Conservation (phyloP, 352 stramenopile species). For the Globisporangium spiculum region DNA sequence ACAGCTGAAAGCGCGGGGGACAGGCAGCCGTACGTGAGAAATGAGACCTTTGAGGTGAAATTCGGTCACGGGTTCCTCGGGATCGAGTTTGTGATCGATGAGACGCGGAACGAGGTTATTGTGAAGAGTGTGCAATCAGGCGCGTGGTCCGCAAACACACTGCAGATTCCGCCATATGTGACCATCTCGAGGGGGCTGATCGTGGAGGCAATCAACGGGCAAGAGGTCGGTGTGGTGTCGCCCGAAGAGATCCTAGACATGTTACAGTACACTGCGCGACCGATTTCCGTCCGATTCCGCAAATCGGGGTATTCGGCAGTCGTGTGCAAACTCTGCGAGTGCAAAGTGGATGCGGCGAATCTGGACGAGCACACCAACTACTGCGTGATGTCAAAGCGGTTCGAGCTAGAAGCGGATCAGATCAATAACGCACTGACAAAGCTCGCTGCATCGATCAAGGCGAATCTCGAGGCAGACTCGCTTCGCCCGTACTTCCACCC, state of each 20-base stretch:
- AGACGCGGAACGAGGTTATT: conserved; percentile 46
- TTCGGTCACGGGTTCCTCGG: conserved; percentile 74
- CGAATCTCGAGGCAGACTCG: conserved; percentile 40
- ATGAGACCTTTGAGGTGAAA: conserved; percentile 65
- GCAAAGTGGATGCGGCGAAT: conserved; percentile 54
- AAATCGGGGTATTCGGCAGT: conserved; percentile 38
- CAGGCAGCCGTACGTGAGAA: conserved; percentile 1
- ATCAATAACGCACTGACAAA: conserved; percentile 68
- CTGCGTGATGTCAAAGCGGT: conserved; percentile 72
- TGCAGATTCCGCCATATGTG: conserved; percentile 40
- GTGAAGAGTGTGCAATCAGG: conserved; percentile 55
- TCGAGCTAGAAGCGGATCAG: conserved; percentile 74
- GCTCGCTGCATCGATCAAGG: conserved; percentile 53
- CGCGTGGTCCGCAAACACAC: conserved; percentile 28
- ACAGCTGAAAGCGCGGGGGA: not conserved
- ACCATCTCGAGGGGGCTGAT: conserved; percentile 49
- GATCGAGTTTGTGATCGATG: conserved; percentile 67
- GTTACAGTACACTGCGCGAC: conserved; percentile 56
- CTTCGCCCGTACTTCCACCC: conserved; percentile 42
- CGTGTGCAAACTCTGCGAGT: conserved; percentile 83
- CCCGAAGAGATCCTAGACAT: conserved; percentile 62
- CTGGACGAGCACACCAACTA: conserved; percentile 80
- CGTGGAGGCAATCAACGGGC: conserved; percentile 66
- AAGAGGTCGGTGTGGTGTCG: conserved; percentile 26
- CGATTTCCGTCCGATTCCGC: conserved; percentile 63